A percentile compares a stretch with the other conserved stretches of the same genome.
Conservation (phyloP, 2,329 filamentous ascomycete species). For the Aspergillus candidus region DNA sequence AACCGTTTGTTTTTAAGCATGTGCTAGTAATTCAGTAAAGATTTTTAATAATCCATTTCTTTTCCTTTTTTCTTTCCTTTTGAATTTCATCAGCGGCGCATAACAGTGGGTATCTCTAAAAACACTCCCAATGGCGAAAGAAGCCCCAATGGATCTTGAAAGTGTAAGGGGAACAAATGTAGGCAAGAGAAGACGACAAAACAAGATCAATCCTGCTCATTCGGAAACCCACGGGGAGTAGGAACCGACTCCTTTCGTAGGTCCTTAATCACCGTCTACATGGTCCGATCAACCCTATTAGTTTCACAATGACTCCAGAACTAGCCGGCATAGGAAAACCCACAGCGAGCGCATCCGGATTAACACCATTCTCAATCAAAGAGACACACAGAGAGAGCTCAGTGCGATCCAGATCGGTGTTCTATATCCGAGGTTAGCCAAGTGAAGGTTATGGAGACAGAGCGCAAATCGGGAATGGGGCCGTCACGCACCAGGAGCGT, state of each 20-base stretch:
- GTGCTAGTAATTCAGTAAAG: too few species aligned
- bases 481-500: constrained; percentile 36
- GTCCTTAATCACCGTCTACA: constrained; percentile 43
- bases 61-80: too few species aligned
- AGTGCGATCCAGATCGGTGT: constrained; percentile 85
- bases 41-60: too few species aligned
- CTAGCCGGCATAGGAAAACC: constrained; percentile 30
- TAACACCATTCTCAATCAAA: constrained; percentile 94
- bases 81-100: too few species aligned
- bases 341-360: constrained; percentile 90
- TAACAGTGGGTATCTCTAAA: too few species aligned
- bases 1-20: too few species aligned
- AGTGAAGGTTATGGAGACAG: too few species aligned
- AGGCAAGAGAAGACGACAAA: too few species aligned
- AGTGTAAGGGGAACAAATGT: too few species aligned
- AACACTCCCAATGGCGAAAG: too few species aligned
- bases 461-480: constrained; percentile 1
- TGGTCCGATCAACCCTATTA: constrained; percentile 7
- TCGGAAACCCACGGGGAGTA: constrained; percentile 19
- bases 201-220: constrained; percentile 9
- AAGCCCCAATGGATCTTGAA: too few species aligned
- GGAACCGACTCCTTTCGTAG: constrained; percentile 36
- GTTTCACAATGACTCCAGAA: not conserved
- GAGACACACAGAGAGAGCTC: constrained; percentile 93
- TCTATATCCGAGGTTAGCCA: constrained; percentile 48